Percentiles rank a stretch among this genome's conserved stretches.
phyloP scores from a whole-genome alignment of 139 green algal genomes.

The Coccomyxa sp. region DNA sequence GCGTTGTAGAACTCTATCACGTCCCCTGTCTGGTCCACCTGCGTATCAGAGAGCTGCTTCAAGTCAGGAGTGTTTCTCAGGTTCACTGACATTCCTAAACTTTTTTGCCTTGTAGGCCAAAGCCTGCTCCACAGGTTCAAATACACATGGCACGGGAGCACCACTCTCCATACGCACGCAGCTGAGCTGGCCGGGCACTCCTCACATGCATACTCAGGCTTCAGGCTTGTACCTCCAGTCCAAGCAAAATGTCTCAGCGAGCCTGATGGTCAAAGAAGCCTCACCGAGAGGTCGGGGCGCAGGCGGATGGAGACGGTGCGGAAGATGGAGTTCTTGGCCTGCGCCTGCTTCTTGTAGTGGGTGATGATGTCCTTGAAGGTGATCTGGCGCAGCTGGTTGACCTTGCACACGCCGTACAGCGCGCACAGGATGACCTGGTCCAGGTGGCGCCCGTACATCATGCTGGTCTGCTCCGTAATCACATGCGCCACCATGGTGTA shows the following conservation, averaged over 20 bases:
- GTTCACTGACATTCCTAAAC: not conserved
- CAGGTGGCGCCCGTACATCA: constrained; percentile 88
- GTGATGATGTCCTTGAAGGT: constrained; percentile 85
- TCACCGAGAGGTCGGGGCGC: constrained; percentile 24
- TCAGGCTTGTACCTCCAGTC: too few relatives aligned
- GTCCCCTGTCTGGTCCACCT: constrained; percentile 48
- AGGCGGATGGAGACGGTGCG: constrained; percentile 68
- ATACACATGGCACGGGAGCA: too few relatives aligned
- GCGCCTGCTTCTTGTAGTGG: constrained; percentile 76
- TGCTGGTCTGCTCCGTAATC: constrained; percentile 66
- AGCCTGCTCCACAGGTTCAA: not conserved
- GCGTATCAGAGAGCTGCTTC: too few relatives aligned
- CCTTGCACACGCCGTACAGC: constrained; percentile 91
- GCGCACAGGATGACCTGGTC: constrained; percentile 85
- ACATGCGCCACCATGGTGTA: constrained; percentile 59
- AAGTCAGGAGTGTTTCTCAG: too few relatives aligned
- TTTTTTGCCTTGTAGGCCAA: not conserved
- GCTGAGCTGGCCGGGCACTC: too few relatives aligned
- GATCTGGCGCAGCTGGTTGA: constrained; percentile 37
- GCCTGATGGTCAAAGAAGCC: not conserved
- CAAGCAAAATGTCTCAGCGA: too few relatives aligned
- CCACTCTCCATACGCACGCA: not conserved
- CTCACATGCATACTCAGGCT: too few relatives aligned
- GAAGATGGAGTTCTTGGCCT: constrained; percentile 64
- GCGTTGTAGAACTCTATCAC: constrained; percentile 94